Evolutionary conservation across 352 stramenopile genomes (phyloP), one percentile per base, ranked within the genome.

Genomic region (Phytopythium aichiense): DNA sequence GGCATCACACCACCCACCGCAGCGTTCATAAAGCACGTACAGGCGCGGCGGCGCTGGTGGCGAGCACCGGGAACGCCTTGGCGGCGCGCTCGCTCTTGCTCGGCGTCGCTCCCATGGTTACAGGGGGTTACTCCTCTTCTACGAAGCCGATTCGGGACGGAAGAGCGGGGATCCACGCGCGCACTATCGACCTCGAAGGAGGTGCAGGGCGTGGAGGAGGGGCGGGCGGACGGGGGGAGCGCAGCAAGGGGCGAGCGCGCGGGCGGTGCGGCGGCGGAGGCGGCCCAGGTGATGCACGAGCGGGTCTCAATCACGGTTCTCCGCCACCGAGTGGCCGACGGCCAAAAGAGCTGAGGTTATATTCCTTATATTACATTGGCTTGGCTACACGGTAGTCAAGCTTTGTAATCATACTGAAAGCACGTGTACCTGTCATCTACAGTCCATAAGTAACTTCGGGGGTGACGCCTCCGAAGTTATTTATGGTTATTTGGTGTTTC

Each of bases 11-110:
- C 12, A 49, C 20, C 4, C 42, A 5, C 42, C 22, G 15, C 6
- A 49, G 6, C 18, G 4, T 5, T 0, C 22, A 49, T 5, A 28
- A 0, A 28, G 28, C 51, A 84, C 79, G 67, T 74, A 89, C 81
- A 53, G 76, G 68, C 60, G 65, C 46, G 22, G 69, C 64, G 54
- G 64, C 79, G 56, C 82, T 92, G 30, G 80, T 92, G 56, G 83
- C 83, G 63, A 92, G 70, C 62, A 92, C 79, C 51, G 79, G 75
- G 70, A 74, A 91, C 4, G 31, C 12, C 31, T 30, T 45, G 52
- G 53, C 63, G 60, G 64, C 64, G 35, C 37, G 22, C n/a, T 43
- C 40, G 46, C 67, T 62, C 62, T 78, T 74, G 60, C 76, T 89
- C 25, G 77, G 61, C 56, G 68, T 62, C 59, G 69, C 74, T 50